A percentile compares a stretch with the other conserved stretches of the same genome.
phyloP scores from a whole-genome alignment of 192 early-diverging fungal genomes.

The Rhizoclosmatium globosum region DNA sequence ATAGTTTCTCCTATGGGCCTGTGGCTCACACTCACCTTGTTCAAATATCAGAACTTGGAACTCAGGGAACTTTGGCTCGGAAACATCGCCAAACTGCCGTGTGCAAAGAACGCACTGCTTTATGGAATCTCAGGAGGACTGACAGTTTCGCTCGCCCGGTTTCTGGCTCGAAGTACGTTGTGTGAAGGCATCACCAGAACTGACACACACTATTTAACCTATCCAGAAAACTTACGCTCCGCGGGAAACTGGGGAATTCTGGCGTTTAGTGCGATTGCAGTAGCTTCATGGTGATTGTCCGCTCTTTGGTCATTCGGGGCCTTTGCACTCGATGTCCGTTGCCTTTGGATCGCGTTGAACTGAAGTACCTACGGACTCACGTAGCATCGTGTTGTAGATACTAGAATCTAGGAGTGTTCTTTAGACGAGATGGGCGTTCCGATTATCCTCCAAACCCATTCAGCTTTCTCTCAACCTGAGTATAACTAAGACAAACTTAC shows the following conservation, averaged over 20 bases:
- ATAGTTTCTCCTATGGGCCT: not conserved
- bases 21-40: not conserved
- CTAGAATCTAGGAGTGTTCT: not conserved
- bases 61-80: conserved; percentile 17
- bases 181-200: not conserved
- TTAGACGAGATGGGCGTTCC: not conserved
- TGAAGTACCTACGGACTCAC: not conserved
- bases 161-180: conserved; percentile 11
- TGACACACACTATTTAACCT: no score
- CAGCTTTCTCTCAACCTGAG: not conserved
- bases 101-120: conserved; percentile 34
- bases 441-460: not conserved
- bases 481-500: not conserved
- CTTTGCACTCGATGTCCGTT: not conserved
- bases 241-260: conserved; percentile 36
- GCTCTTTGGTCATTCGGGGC: not conserved
- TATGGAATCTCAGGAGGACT: conserved; percentile 35
- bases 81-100: conserved; percentile 23
- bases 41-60: conserved; percentile 19
- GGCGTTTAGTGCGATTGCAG: conserved; percentile 24
- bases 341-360: not conserved
- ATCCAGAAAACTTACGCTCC: conserved; percentile 9
- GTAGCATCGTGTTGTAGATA: not conserved
- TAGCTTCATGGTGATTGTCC: conserved; percentile 32
- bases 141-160: conserved; percentile 12